Conservation (phyloP, 164 flowering plant genomes). For the Aristolochia fimbriata region DNA sequence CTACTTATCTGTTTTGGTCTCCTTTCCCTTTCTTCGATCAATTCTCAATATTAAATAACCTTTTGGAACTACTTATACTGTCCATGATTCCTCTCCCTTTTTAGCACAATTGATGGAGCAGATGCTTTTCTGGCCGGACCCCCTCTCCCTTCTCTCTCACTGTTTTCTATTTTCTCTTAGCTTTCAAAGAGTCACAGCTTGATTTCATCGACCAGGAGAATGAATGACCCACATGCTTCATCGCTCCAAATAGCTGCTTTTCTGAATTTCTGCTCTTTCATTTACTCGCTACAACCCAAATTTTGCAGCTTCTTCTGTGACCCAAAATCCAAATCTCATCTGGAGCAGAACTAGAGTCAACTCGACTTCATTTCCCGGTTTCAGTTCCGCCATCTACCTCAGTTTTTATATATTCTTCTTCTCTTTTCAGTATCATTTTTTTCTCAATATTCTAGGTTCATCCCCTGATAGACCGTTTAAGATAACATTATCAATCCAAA, state of each 20-base stretch:
- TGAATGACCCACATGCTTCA: constrained; percentile 22
- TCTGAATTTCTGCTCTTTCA: neutral
- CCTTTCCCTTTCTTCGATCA: constrained; percentile 2
- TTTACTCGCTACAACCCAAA: neutral
- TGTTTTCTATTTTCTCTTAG: neutral
- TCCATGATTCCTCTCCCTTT: constrained; percentile 14
- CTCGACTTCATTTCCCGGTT: too few species aligned
- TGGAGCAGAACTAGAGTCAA: too few species aligned
- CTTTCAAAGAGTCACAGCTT: constrained; percentile 10
- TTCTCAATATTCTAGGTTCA: too few species aligned
- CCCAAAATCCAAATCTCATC: too few species aligned
- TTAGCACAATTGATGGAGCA: constrained; percentile 17
- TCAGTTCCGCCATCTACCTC: too few species aligned
- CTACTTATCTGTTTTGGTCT: constrained; percentile 2
- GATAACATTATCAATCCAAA: too few species aligned
- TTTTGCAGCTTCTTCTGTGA: too few species aligned
- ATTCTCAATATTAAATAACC: constrained; percentile 19
- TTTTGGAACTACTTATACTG: constrained; percentile 11
- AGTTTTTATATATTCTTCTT: too few species aligned
- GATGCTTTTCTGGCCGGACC: constrained; percentile 29
- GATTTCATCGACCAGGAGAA: constrained; percentile 20
- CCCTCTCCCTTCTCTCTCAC: neutral
- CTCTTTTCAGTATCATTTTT: too few species aligned
- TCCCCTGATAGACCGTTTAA: too few species aligned
- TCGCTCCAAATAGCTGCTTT: constrained; percentile 13